Evolutionary conservation across 2,329 filamentous ascomycete species (phyloP), one percentile per base, ranked within the genome.

Genomic region (Falciphora oryzae): DNA sequence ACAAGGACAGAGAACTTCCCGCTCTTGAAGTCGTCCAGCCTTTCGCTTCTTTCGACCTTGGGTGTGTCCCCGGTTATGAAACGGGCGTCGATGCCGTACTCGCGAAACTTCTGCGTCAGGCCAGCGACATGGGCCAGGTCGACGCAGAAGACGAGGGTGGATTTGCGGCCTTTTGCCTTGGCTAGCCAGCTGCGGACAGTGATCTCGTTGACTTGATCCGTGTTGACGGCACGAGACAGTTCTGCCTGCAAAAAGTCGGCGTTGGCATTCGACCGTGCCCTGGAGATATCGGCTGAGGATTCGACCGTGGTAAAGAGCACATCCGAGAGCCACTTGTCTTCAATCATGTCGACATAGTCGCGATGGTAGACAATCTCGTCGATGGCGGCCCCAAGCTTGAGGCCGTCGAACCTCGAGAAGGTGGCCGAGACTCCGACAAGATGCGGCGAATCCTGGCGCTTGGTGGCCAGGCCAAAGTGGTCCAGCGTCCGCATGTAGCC

Each of bases 361-460:
- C 93, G 95, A 75, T 98, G 94, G 71, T 97, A 98, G 61, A 97
- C 94, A 67, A 98, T 97, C 72, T 96, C 90, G 70, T 98, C 94
- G 70, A 98, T 95, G 38, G 90, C 93, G 16, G 89, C 82, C 1
- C 93, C 93, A 1, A 98, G 81, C 66, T 85, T 87, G 38, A 96
- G 78, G 0, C 94, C 94, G 72, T 98, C 94, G 66, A 92, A 92
- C 61, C 94, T 80, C 14, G 86, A 88, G 65, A 89, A 83, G 0
- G 87, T 89, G 4, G 95, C 95, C 13, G 94, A 77, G 3, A 99
- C 93, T 6, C 95, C 95, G 16, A 99, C 89, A 18, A 99, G 80
- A 25, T 87, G 84, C 0, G 91, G 89, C 16, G 83, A 81, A 50
- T 76, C 69, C 68, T 78, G 80, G 62, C 77, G 70, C 68, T 79